Percentiles rank a stretch among this genome's conserved stretches.
Conservation (phyloP, 2,329 filamentous ascomycete species). For the Fusarium dlaminii region DNA sequence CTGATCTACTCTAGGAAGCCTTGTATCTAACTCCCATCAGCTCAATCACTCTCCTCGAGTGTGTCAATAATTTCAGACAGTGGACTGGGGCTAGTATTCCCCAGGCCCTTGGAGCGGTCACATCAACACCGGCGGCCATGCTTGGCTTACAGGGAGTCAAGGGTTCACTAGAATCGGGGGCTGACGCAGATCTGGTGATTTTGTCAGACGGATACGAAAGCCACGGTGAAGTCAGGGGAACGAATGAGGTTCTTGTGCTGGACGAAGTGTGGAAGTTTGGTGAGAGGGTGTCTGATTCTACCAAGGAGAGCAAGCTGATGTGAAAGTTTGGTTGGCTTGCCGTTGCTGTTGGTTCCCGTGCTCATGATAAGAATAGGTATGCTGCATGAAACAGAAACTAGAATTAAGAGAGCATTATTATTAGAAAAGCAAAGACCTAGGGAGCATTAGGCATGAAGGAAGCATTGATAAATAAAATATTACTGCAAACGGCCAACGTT, state of each 20-base stretch:
- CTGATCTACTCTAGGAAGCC: neutral
- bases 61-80: slow-evolving; percentile 81
- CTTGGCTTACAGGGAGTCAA: slow-evolving; percentile 74
- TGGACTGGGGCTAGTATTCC: slow-evolving; percentile 77
- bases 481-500: neutral
- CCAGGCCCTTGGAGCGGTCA: slow-evolving; percentile 76
- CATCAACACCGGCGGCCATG: slow-evolving; percentile 80
- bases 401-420: slow-evolving; percentile 6
- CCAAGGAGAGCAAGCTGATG: slow-evolving; percentile 22
- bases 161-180: slow-evolving; percentile 70
- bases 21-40: slow-evolving; percentile 48
- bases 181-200: slow-evolving; percentile 76
- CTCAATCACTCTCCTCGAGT: slow-evolving; percentile 79
- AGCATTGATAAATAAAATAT: slow-evolving; percentile 1
- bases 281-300: slow-evolving; percentile 53
- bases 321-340: slow-evolving; percentile 14
- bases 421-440: neutral
- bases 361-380: slow-evolving; percentile 11
- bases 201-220: slow-evolving; percentile 62
- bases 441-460: neutral
- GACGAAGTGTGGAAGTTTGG: slow-evolving; percentile 87
- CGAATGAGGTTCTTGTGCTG: slow-evolving; percentile 65
- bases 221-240: slow-evolving; percentile 46
- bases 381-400: slow-evolving; percentile 11
- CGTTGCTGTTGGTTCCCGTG: neutral